Conservation (phyloP, 495 filamentous ascomycete genomes). For the Pseudotulostoma volvatum region DNA sequence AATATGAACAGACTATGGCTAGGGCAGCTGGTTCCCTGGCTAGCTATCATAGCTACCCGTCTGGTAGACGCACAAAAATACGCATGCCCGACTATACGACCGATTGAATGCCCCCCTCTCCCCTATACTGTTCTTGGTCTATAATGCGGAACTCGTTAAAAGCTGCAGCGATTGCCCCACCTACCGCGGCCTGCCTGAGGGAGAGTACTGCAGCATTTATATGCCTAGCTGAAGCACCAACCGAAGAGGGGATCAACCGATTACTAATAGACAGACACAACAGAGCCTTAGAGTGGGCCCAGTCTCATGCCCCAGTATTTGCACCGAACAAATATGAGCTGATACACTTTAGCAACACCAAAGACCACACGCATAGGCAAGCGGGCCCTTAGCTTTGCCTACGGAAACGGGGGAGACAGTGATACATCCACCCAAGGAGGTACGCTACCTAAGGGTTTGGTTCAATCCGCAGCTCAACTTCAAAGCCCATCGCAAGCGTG, state of each 20-base stretch:
- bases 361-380: no score
- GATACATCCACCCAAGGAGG: no score
- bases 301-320: constrained; percentile 8
- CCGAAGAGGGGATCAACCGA: no score
- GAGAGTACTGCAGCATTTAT: no score
- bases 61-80: constrained; percentile 2
- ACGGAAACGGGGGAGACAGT: no score
- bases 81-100: constrained; percentile 3
- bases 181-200: no score
- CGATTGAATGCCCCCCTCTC: constrained; percentile 5
- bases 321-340: constrained; percentile 7
- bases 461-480: constrained; percentile 2
- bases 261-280: no score
- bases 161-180: no score
- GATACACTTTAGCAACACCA: constrained; percentile 6
- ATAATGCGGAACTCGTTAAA: constrained; percentile 7
- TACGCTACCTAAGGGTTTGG: no score
- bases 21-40: constrained; percentile 2
- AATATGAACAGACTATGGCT: constrained; percentile 9
- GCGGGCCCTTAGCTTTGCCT: no score
- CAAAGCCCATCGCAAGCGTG: constrained; percentile 1
- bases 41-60: constrained; percentile 6
- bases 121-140: constrained; percentile 12
- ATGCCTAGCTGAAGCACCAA: no score
- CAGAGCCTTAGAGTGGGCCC: no score